Conservation (phyloP, 306 rosid genomes). For the Erythrophleum fordii region DNA sequence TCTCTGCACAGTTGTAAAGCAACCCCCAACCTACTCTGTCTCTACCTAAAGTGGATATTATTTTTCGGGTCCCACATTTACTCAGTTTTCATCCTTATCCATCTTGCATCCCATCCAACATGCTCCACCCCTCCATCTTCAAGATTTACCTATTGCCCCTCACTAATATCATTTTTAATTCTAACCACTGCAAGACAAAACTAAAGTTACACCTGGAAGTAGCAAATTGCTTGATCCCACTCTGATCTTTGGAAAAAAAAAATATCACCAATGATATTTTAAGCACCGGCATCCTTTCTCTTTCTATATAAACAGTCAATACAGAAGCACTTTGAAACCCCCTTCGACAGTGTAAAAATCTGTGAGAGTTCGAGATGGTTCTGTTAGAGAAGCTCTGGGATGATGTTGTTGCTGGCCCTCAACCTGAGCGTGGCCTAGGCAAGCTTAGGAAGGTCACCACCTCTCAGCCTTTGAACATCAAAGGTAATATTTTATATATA, state of each 20-base stretch:
- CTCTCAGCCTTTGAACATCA: slow-evolving; percentile 46
- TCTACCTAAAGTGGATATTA: slow-evolving; percentile 33
- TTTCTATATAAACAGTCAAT: slow-evolving; percentile 29
- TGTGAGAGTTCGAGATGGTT: slow-evolving; percentile 45
- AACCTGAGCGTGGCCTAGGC: slow-evolving; percentile 90
- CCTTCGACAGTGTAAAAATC: not conserved
- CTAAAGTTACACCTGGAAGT: slow-evolving; percentile 16
- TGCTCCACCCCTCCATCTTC: not conserved
- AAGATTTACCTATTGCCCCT: not conserved
- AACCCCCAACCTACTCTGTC: slow-evolving; percentile 11
- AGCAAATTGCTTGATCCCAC: not conserved
- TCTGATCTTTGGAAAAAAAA: not conserved
- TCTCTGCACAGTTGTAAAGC: slow-evolving; percentile 31
- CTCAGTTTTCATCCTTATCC: slow-evolving; percentile 65
- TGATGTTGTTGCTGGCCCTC: slow-evolving; percentile 89
- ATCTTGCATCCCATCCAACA: not conserved
- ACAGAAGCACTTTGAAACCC: too few species aligned
- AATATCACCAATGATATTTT: slow-evolving; percentile 38
- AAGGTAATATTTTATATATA: too few species aligned
- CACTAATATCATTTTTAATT: not conserved
- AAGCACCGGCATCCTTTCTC: not conserved
- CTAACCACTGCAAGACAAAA: not conserved
- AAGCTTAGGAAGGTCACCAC: slow-evolving; percentile 63
- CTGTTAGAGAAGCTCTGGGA: slow-evolving; percentile 95
- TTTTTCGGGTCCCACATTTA: slow-evolving; percentile 41